Conservation (phyloP, 139 green algal species). For the Chlamydomonas asymmetrica region DNA sequence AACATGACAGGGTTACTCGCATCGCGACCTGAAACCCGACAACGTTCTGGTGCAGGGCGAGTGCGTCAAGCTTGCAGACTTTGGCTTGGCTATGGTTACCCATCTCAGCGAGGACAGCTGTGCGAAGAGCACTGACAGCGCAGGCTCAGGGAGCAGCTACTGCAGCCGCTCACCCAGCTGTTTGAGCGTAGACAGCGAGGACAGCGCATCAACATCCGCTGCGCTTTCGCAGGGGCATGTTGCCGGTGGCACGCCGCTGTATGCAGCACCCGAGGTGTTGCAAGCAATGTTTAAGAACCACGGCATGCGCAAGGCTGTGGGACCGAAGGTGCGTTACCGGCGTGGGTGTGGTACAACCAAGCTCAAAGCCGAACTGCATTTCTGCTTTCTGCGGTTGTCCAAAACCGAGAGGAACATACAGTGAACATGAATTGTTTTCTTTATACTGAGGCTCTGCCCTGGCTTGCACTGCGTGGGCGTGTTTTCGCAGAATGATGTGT, state of each 20-base stretch:
- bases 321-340: conserved; percentile 20
- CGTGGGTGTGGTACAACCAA: too few relatives aligned
- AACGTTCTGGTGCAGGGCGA: conserved; percentile 44
- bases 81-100: conserved; percentile 40
- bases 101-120: conserved; percentile 8
- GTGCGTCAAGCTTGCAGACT: conserved; percentile 44
- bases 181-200: background rate
- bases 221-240: too few relatives aligned
- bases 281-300: conserved; percentile 39
- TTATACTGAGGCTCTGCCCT: too few relatives aligned
- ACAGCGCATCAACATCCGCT: conserved; percentile 5
- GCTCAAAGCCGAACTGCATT: too few relatives aligned
- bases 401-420: too few relatives aligned
- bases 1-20: conserved; percentile 26
- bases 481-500: conserved; percentile 59
- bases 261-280: conserved; percentile 58
- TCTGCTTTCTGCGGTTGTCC: too few relatives aligned
- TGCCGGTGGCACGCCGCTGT: conserved; percentile 52
- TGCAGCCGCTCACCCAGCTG: conserved; percentile 7
- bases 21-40: conserved; percentile 51
- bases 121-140: conserved; percentile 10
- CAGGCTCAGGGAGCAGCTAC: conserved; percentile 1
- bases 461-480: too few relatives aligned
- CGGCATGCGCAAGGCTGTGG: conserved; percentile 21
- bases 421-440: too few relatives aligned